Base-by-base conservation (phyloP, 306 rosid species). In the Malus fusca region DNA sequence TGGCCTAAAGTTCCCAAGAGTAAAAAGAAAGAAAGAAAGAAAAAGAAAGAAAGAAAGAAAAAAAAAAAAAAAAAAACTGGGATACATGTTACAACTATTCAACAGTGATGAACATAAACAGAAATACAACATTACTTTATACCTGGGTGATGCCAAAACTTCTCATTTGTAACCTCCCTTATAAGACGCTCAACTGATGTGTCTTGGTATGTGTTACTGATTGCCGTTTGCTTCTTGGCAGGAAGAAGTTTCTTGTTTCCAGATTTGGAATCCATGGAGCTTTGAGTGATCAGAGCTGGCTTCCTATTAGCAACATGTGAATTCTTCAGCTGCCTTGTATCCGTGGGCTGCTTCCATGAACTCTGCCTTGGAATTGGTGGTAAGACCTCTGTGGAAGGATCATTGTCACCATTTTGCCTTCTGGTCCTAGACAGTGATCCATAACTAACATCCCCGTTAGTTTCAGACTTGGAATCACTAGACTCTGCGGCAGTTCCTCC, bases 71-170 rank as follows among this genome's bases (percentile, higher is more conserved):
- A 28, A 23, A 66, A 66, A 69, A 81, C 61, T 51, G 68, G 56
- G 62, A 66, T 21, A 73, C 33, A 78, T 33, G 22, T 64, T 68
- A n/a, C 6, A 61, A 72, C 66, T 43, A 61, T 23, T 61, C 69
- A 44, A 26, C 22, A 21, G 13, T 62, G 19, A 17, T 44, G 13
- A 74, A 61, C 75, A 76, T 53, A 75, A 21, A 75, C 28, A 72
- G 71, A 31, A 28, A 13, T 55, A 66, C 68, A 77, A 23, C 60
- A 75, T 66, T 15, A 65, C 33, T 56, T 61, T 73, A 74, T 89
- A 95, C 99, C 99, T 89, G 97, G 97, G 69, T 89, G 93, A 76
- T 89, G 97, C 97, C 99, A 95, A 85, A 95, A 92, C 89, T 92
- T 95, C 79, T 90, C 99, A 35, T 88, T 95, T 63, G 97, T 95